Conservation (phyloP, 2,329 filamentous ascomycete genomes). For the Nectriaceae sp. region DNA sequence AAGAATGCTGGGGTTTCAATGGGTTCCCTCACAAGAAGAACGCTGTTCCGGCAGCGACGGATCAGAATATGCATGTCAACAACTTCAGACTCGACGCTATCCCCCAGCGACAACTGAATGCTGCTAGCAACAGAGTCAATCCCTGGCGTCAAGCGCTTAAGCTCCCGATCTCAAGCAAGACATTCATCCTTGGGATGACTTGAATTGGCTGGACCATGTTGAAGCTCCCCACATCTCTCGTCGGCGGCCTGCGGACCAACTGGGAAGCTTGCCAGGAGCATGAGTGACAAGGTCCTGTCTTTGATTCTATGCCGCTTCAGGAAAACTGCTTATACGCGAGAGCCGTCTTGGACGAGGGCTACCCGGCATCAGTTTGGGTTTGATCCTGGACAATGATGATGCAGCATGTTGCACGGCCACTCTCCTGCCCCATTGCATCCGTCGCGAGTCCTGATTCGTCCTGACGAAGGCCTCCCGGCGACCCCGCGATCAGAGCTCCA, state of each 20-base stretch:
- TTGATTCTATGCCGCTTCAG: conserved; percentile 20
- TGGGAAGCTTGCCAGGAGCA: background rate
- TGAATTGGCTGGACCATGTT: too few relatives aligned
- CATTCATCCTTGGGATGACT: too few relatives aligned
- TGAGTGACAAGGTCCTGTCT: too few relatives aligned
- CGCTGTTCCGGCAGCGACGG: background rate
- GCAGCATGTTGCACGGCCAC: conserved; percentile 22
- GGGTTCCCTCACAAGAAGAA: background rate
- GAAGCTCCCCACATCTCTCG: background rate
- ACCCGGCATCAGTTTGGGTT: conserved; percentile 2
- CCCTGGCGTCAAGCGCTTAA: too few relatives aligned
- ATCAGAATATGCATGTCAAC: background rate
- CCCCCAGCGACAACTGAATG: too few relatives aligned
- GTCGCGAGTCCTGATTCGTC: conserved; percentile 18
- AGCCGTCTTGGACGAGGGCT: too few relatives aligned
- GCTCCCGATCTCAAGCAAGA: too few relatives aligned
- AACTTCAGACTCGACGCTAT: too few relatives aligned
- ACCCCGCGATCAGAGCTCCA: conserved; percentile 26
- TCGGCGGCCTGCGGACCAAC: background rate
- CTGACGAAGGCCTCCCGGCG: conserved; percentile 25
- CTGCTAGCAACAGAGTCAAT: too few relatives aligned
- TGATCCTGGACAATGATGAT: conserved; percentile 5
- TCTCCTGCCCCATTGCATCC: conserved; percentile 2
- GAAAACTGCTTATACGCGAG: conserved; percentile 20
- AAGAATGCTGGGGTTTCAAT: background rate